Base-by-base conservation (phyloP, 345 rosid genomes). In the Heritiera littoralis region DNA sequence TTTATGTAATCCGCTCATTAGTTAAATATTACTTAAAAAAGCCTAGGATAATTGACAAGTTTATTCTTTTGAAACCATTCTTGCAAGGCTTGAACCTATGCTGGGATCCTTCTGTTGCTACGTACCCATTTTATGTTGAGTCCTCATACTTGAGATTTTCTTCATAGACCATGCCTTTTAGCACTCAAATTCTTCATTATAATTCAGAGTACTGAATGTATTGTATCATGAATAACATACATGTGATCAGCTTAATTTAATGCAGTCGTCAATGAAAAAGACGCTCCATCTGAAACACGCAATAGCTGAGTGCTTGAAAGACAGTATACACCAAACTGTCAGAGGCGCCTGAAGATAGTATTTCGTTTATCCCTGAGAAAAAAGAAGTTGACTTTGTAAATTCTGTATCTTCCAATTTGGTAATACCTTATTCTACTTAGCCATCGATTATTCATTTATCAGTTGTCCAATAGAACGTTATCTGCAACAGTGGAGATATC, bases 211-310 rank as follows among this genome's bases (percentile, higher is more conserved):
- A 49, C 59, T 64, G 63, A 11, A 15, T 72, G 65, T 40, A 20
- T 7, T 49, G 8, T 30, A 48, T 58, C 40, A 17, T 67, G 56
- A 41, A 20, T 77, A 55, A 83, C 54, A 32, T 58, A 30, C 9
- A 20, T 66, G 76, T 79, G 49, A 32, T 81, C 76, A 41, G 73
- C 61, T 17, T 74, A 28, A 78, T 76, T 74, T 65, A 76, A 45
- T 78, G 89, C 92, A 93, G 98, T 83, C 81, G 79, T 95, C 94
- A 3, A 90, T 83, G 84, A 87, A 82, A 81, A 90, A 90, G 86
- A 85, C 91, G 94, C 74, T 84, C 66, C 94, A 90, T 77, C 74
- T 93, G 87, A 88, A 89, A 86, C 86, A 74, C 28, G 28, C 28
- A 23, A 23, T 23, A 23, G 28, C 28, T 23, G 28, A 23, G 28